These are phyloP conservation scores for Talaromyces borbonicus DNA, from an alignment of 495 filamentous ascomycete species.

Conservation along the genomic window DNA sequence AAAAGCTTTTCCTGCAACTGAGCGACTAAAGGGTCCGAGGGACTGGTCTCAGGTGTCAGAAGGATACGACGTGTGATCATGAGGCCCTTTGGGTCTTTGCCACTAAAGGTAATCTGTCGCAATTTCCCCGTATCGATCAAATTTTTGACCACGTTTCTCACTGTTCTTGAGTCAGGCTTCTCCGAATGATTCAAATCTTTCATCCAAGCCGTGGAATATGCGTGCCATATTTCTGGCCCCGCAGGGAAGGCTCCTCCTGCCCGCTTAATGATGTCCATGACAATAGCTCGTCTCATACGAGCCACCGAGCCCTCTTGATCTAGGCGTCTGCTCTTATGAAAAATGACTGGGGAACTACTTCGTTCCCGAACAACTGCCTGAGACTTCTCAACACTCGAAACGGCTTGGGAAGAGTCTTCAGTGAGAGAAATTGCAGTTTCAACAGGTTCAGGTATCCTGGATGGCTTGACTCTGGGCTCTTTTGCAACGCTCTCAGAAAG, in stretches of 20 bases:
- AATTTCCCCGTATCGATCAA: conserved; percentile 51
- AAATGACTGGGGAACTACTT: conserved; percentile 1
- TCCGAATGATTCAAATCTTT: conserved; percentile 33
- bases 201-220: conserved; percentile 53
- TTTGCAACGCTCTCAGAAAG: too few species aligned
- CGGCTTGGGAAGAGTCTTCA: too few species aligned
- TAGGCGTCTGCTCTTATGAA: conserved; percentile 4
- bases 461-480: too few species aligned
- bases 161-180: conserved; percentile 41
- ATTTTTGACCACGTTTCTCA: conserved; percentile 47
- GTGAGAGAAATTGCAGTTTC: too few species aligned
- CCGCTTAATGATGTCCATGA: conserved; percentile 58
- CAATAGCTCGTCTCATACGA: conserved; percentile 46
- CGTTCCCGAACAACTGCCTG: too few species aligned
- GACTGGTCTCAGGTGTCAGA: conserved; percentile 32
- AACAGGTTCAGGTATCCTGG: too few species aligned
- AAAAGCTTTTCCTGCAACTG: conserved; percentile 45
- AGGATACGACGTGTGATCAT: conserved; percentile 49
- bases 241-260: conserved; percentile 67
- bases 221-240: conserved; percentile 60
- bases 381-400: background rate
- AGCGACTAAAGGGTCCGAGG: conserved; percentile 42
- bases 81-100: conserved; percentile 41
- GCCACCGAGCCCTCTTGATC: conserved; percentile 36
- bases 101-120: conserved; percentile 52